These are phyloP conservation scores for Crithidia acanthocephali DNA, from an alignment of 208 protist species.

Conservation along the genomic window DNA sequence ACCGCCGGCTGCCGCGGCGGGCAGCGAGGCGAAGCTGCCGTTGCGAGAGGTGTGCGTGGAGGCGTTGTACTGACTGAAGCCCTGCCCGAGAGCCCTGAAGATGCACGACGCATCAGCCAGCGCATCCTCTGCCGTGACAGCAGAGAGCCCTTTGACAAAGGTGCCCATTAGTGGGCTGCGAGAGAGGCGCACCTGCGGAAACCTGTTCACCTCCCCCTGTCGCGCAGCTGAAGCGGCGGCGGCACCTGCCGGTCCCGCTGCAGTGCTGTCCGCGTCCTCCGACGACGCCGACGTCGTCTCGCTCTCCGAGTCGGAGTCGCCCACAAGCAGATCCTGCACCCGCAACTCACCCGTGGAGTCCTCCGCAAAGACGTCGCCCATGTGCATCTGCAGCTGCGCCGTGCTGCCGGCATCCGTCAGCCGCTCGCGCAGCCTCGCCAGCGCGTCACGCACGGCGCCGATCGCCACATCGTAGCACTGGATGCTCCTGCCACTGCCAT, in stretches of 20 bases:
- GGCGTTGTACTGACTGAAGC: slow-evolving; percentile 26
- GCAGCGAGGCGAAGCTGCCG: slow-evolving; percentile 4
- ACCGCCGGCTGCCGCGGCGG: background rate
- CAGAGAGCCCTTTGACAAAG: slow-evolving; percentile 11
- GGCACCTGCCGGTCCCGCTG: background rate
- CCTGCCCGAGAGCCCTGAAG: slow-evolving; percentile 7
- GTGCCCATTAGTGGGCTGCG: slow-evolving; percentile 31
- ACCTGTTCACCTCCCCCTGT: background rate
- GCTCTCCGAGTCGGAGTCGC: background rate
- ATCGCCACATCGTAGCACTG: slow-evolving; percentile 13
- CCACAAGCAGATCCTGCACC: slow-evolving; percentile 13
- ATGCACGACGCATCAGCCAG: background rate
- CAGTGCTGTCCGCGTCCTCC: background rate
- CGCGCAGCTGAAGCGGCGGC: background rate
- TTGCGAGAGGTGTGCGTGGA: slow-evolving; percentile 11
- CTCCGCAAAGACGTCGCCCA: slow-evolving; percentile 16
- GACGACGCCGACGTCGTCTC: background rate
- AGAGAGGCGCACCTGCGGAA: slow-evolving; percentile 18
- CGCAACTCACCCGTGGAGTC: background rate
- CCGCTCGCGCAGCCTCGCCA: slow-evolving; percentile 13
- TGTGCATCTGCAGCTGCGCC: slow-evolving; percentile 24
- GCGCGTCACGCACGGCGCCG: slow-evolving; percentile 14
- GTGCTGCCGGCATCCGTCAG: slow-evolving; percentile 14
- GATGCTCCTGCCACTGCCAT: slow-evolving; percentile 29
- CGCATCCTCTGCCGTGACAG: slow-evolving; percentile 1